phyloP scores from a whole-genome alignment of 805 yeast genomes.

The Starmerella kuoi region DNA sequence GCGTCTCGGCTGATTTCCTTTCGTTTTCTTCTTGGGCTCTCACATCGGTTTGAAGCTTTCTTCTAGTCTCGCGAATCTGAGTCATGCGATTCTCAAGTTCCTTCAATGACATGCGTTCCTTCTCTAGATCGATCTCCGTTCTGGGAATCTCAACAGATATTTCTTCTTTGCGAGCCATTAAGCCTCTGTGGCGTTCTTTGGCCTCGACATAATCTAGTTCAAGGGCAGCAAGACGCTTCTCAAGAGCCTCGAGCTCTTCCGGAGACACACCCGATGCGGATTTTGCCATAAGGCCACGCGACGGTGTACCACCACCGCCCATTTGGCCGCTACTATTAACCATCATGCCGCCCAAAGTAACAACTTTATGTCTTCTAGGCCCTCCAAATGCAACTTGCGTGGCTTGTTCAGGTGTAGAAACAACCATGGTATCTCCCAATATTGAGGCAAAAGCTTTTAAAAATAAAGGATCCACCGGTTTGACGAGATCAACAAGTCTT shows the following conservation, averaged over 20 bases:
- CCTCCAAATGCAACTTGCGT: constrained; percentile 76
- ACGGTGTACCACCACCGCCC: constrained; percentile 81
- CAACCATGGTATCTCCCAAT: constrained; percentile 77
- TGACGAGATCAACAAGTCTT: constrained; percentile 71
- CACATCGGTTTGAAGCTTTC: constrained; percentile 57
- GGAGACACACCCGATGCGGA: constrained; percentile 6
- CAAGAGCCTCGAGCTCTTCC: constrained; percentile 17
- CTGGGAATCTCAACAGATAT: constrained; percentile 43
- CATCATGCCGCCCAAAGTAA: constrained; percentile 80
- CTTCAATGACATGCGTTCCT: constrained; percentile 45
- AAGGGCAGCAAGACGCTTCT: constrained; percentile 8
- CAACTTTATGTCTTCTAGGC: constrained; percentile 65
- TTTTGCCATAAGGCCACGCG: constrained; percentile 58
- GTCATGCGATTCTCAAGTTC: constrained; percentile 30
- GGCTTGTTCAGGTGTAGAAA: constrained; percentile 65
- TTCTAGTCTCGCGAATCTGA: constrained; percentile 3
- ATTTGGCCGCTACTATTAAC: constrained; percentile 91
- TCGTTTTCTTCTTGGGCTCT: constrained; percentile 47
- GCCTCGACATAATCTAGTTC: constrained; percentile 16
- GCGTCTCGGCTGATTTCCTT: neutral
- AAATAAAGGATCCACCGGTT: constrained; percentile 54
- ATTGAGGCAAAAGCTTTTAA: constrained; percentile 83
- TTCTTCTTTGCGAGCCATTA: constrained; percentile 42
- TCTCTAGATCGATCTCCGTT: constrained; percentile 44
- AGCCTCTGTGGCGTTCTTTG: constrained; percentile 32